Base-by-base conservation (phyloP, 2,329 filamentous ascomycete genomes). In the Aspergillus quadrilineatus region DNA sequence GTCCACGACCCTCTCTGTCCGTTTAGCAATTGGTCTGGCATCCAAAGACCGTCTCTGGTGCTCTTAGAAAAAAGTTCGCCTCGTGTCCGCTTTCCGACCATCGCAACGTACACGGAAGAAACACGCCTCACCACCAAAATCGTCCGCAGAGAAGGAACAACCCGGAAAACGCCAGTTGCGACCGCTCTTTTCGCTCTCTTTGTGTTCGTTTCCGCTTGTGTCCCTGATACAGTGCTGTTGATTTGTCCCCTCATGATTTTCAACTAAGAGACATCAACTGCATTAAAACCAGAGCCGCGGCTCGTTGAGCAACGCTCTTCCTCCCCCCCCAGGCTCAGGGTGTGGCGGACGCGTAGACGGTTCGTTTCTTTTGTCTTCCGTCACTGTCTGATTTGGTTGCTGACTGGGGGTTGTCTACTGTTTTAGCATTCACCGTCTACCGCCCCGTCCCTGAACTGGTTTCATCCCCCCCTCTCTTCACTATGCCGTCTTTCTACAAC, bases 401-500 rank as follows among this genome's bases (percentile, higher is more conserved):
- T 73, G 60, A 72, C 59, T 50, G 34, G 45, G 45, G 49, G 10
- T 44, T 57, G 39, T 57, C 53, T 36, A 32, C 49, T 37, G 53
- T 12, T 51, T 60, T 53, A 71, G 65, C 28, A 60, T 53, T 56
- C 55, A 55, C 58, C 67, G 73, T 75, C 74, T 76, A 66, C 67
- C 65, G 50, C 67, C 66, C 62, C 66, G 69, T 62, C 67, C 69
- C 68, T 73, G 67, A 68, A 64, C 67, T 68, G 69, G 69, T 67
- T 57, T 49, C 59, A 51, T 60, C 57, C 49, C 45, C 56, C 4
- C 43, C 32, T 57, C 55, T 48, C 41, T 54, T 60, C 63, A 61
- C 65, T 64, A 77, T 77, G 75, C 75, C 75, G 63, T 77, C 74
- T 54, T 76, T 77, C 64, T 76, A 68, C 69, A 66, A 66, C 55